Evolutionary conservation across 192 early-diverging fungal species (phyloP), one percentile per base, ranked within the genome.

Genomic region (Spinellus fusiger): DNA sequence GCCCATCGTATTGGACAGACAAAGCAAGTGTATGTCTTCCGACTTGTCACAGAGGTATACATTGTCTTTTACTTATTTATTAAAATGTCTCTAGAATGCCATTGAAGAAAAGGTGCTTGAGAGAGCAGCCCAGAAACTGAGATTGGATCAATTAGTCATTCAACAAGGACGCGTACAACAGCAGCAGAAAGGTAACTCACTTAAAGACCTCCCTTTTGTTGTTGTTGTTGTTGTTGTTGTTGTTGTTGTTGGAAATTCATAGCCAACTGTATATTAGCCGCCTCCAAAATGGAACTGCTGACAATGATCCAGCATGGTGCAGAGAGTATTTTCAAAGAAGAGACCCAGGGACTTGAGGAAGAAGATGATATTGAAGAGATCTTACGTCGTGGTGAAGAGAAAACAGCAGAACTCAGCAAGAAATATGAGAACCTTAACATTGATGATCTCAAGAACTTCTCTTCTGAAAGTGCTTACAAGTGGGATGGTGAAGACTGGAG

Each of bases 1-100:
- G 96, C 96, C 4, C 96, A 99, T 78, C 92, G 96, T 70, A 99
- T 99, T 53, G 96, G 96, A 4, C 96, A 99, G 67, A 99, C 88
- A 32, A 98, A 98, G 74, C 95, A 99, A 72, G 96, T 99, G 25
- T 81, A 90, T 54, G 93, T 99, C 15, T 99, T 92, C 72, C 78
- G 96, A 37, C 93, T 99, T 59, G 93, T 99, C 20, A 93, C 95
- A 28, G 94, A 98, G n/a, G n/a, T n/a, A n/a, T n/a, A n/a, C n/a
- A n/a, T n/a, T n/a, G n/a, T n/a, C n/a, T n/a, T n/a, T n/a, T n/a
- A n/a, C n/a, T n/a, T n/a, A n/a, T n/a, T n/a, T n/a, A n/a, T n/a
- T n/a, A n/a, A n/a, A n/a, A n/a, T n/a, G n/a, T n/a, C n/a, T n/a
- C n/a, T n/a, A n/a, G 83, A 93, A 95, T 66, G 88, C 93, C 8